These are phyloP conservation scores for Salix suchowensis DNA, from an alignment of 345 rosid genomes.

Conservation along the genomic window DNA sequence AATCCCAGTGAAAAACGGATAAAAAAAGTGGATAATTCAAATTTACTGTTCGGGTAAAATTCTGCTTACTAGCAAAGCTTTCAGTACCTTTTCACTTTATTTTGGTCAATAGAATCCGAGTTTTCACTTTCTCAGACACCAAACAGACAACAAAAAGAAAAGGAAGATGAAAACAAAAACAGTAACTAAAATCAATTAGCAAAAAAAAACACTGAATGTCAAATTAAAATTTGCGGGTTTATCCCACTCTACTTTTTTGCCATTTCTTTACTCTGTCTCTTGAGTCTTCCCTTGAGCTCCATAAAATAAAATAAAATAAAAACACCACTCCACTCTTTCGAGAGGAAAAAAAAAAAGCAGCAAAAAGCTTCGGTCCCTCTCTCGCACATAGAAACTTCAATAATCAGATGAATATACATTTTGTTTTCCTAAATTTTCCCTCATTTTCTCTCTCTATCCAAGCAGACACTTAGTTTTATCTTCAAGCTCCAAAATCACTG, in stretches of 20 bases:
- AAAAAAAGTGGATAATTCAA: neutral
- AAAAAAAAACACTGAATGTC: neutral
- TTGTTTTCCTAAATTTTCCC: neutral
- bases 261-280: neutral
- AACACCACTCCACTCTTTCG: neutral
- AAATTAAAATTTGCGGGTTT: neutral
- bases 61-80: neutral
- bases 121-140: neutral
- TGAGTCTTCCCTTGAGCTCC: neutral
- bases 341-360: neutral
- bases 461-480: neutral
- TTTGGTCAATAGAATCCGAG: neutral
- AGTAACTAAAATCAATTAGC: neutral
- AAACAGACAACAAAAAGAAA: neutral
- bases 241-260: neutral
- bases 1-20: neutral
- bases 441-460: neutral
- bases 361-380: neutral
- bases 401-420: neutral
- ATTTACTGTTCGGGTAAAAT: neutral
- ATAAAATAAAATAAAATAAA: neutral
- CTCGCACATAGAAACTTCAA: neutral
- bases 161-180: too few species aligned
- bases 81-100: neutral
- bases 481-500: slow-evolving; percentile 4